Evolutionary conservation across 441 rosid genomes (phyloP).

Genomic region (Erysimum cheiri): DNA sequence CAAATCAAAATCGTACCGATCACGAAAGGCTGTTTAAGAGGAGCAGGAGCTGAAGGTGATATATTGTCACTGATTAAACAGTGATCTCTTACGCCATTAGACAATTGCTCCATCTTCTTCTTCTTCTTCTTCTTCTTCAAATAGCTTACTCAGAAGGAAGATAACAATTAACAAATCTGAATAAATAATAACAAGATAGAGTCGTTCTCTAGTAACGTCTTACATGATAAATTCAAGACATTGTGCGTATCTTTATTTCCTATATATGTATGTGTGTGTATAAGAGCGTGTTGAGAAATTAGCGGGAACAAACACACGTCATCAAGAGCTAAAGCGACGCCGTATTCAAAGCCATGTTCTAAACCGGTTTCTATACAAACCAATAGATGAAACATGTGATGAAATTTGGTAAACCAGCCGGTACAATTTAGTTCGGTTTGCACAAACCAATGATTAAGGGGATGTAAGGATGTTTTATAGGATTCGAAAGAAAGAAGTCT

Average conservation of each 20-base stretch:
- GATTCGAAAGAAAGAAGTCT: slow-evolving; percentile 15
- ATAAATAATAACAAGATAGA: not conserved
- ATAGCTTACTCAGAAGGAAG: not conserved
- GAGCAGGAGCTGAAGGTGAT: slow-evolving; percentile 40
- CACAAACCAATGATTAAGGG: not conserved
- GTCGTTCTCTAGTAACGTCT: not conserved
- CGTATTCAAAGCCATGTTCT: not conserved
- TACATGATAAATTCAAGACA: slow-evolving; percentile 5
- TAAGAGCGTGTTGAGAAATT: slow-evolving; percentile 23
- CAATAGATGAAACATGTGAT: not conserved
- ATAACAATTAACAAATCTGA: slow-evolving; percentile 25
- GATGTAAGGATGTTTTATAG: not conserved
- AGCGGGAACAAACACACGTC: slow-evolving; percentile 34
- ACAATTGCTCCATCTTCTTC: slow-evolving; percentile 37
- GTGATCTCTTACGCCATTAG: slow-evolving; percentile 45
- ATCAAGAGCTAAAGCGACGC: not conserved
- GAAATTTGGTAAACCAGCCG: not conserved
- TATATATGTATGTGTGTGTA: not conserved
- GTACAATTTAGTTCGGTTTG: not conserved
- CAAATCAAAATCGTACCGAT: slow-evolving; percentile 61
- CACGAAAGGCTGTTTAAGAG: slow-evolving; percentile 70
- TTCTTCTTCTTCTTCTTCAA: slow-evolving; percentile 22
- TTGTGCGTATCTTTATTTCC: not conserved
- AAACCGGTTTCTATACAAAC: not conserved
- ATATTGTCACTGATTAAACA: slow-evolving; percentile 43